These are phyloP conservation scores for Fraxinus sp. DNA, from an alignment of 305 asterid species.

Conservation along the genomic window DNA sequence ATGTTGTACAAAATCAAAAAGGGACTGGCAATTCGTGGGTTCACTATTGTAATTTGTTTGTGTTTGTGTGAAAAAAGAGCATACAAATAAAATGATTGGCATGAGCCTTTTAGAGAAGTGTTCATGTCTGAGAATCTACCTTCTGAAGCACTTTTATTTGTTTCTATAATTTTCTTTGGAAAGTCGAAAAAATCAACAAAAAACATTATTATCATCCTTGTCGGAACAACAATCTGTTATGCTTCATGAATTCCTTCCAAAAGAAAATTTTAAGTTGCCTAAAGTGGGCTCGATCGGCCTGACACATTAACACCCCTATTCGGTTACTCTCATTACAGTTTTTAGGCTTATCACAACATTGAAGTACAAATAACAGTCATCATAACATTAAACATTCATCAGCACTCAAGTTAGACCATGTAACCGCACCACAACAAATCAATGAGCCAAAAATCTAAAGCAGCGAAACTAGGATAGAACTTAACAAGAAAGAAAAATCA, in stretches of 20 bases:
- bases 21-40: conserved; percentile 9
- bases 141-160: neutral
- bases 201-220: neutral
- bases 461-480: neutral
- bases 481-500: neutral
- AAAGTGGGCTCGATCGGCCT: neutral
- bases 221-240: neutral
- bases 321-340: neutral
- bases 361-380: neutral
- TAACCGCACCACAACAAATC: neutral
- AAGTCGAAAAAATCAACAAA: neutral
- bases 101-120: neutral
- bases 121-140: neutral
- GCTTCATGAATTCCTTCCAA: neutral
- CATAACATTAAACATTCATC: neutral
- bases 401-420: neutral
- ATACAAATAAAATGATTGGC: neutral
- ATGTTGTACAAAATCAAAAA: neutral
- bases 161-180: neutral
- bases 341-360: neutral
- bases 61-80: conserved; percentile 20
- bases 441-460: neutral
- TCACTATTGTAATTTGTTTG: conserved; percentile 16
- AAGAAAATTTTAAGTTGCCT: neutral
- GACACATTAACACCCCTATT: neutral